These are phyloP conservation scores for Gardenia jasminoides DNA, from an alignment of 257 asterid species.

Conservation along the genomic window DNA sequence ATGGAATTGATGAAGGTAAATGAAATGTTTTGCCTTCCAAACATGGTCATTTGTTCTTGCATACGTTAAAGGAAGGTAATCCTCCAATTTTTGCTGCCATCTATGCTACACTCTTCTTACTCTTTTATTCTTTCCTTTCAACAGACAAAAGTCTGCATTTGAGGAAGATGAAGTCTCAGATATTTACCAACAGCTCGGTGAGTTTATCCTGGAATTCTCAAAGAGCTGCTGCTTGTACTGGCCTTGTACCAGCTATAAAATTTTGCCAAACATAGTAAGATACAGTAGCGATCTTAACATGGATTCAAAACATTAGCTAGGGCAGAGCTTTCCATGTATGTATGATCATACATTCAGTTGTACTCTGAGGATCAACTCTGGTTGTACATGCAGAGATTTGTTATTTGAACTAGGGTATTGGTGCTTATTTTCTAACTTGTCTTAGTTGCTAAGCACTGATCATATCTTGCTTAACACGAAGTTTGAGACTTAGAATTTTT, in stretches of 20 bases:
- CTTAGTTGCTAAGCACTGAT: neutral
- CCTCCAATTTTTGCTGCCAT: neutral
- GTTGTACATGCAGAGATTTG: too few species aligned
- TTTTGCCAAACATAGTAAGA: neutral
- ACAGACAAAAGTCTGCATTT: conserved; percentile 63
- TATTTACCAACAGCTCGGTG: conserved; percentile 93
- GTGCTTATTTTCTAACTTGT: neutral
- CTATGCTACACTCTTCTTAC: conserved; percentile 8
- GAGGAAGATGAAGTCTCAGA: conserved; percentile 84
- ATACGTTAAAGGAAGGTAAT: neutral
- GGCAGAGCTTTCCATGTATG: neutral
- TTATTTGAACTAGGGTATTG: too few species aligned
- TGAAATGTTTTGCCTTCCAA: neutral
- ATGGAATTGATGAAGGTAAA: conserved; percentile 87
- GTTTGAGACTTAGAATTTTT: neutral
- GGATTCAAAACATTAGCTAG: neutral
- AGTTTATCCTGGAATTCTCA: conserved; percentile 34
- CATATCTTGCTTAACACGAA: neutral
- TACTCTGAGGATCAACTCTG: too few species aligned
- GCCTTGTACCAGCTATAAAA: neutral
- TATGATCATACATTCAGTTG: too few species aligned
- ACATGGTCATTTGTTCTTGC: neutral
- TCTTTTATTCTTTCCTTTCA: neutral
- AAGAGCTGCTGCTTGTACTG: neutral
- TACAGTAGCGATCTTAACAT: neutral